phyloP scores from a whole-genome alignment of 352 stramenopile species.

The Phytophthora hybrid region DNA sequence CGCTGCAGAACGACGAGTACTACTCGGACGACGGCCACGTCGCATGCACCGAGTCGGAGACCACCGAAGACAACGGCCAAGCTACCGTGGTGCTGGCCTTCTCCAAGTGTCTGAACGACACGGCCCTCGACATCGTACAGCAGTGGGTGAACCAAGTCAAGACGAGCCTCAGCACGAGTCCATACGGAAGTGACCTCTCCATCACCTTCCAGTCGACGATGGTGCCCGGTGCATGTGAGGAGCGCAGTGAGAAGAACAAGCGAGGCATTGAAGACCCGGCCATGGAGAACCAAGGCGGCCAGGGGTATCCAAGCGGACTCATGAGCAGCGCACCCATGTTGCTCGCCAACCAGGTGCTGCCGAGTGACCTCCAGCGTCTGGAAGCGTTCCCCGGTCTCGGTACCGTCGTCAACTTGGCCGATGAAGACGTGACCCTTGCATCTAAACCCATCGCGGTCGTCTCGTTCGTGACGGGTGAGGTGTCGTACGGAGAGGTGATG shows the following conservation, averaged over 20 bases:
- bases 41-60: conserved; percentile 23
- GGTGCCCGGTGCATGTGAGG: conserved; percentile 53
- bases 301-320: not conserved
- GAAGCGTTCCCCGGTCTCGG: conserved; percentile 48
- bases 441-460: conserved; percentile 47
- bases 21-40: conserved; percentile 23
- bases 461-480: conserved; percentile 49
- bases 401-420: conserved; percentile 33
- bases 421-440: conserved; percentile 10
- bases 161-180: conserved; percentile 15
- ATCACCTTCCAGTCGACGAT: conserved; percentile 51
- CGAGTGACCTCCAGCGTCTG: conserved; percentile 42
- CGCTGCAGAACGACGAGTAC: conserved; percentile 8
- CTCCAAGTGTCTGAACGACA: conserved; percentile 67
- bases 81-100: conserved; percentile 60
- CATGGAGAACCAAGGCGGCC: conserved; percentile 26
- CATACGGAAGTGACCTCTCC: conserved; percentile 2
- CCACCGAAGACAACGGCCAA: conserved; percentile 21
- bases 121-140: conserved; percentile 47
- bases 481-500: conserved; percentile 46
- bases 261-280: conserved; percentile 18
- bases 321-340: conserved; percentile 9
- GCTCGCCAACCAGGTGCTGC: conserved; percentile 24
- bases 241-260: conserved; percentile 38
- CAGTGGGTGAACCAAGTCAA: conserved; percentile 54